These are phyloP conservation scores for Cryptosporidium tyzzeri DNA, from an alignment of 169 alveolate species.

Conservation along the genomic window DNA sequence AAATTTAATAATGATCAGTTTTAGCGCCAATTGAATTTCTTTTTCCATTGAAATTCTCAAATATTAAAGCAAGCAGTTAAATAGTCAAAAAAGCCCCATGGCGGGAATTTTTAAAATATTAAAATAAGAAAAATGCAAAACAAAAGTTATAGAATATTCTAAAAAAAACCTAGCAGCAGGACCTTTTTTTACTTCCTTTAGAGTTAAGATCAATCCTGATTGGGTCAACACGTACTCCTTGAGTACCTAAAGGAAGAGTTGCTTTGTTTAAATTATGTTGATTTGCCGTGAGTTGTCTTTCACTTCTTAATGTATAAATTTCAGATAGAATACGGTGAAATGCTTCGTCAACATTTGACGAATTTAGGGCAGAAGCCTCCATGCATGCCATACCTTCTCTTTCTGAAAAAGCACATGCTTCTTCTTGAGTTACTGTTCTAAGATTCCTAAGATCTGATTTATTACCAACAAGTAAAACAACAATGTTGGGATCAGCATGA, in stretches of 20 bases:
- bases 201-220: slow-evolving; percentile 54
- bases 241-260: slow-evolving; percentile 64
- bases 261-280: slow-evolving; percentile 54
- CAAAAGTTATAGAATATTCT: neutral
- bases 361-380: slow-evolving; percentile 96
- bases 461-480: slow-evolving; percentile 97
- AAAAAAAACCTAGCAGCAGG: slow-evolving; percentile 27
- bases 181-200: slow-evolving; percentile 41
- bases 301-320: slow-evolving; percentile 79
- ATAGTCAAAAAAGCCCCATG: neutral
- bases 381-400: slow-evolving; percentile 92
- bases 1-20: neutral
- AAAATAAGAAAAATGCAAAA: neutral
- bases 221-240: slow-evolving; percentile 71
- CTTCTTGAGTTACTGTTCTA: slow-evolving; percentile 92
- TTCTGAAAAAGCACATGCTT: slow-evolving; percentile 91
- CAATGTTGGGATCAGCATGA: slow-evolving; percentile 96
- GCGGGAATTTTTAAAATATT: neutral
- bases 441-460: slow-evolving; percentile 94
- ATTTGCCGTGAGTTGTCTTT: slow-evolving; percentile 54
- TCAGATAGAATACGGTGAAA: slow-evolving; percentile 85
- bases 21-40: neutral
- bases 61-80: neutral
- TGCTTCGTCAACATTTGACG: slow-evolving; percentile 95
- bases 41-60: neutral